Conservation (phyloP, 2,329 filamentous ascomycete genomes). For the Fusarium sp. region DNA sequence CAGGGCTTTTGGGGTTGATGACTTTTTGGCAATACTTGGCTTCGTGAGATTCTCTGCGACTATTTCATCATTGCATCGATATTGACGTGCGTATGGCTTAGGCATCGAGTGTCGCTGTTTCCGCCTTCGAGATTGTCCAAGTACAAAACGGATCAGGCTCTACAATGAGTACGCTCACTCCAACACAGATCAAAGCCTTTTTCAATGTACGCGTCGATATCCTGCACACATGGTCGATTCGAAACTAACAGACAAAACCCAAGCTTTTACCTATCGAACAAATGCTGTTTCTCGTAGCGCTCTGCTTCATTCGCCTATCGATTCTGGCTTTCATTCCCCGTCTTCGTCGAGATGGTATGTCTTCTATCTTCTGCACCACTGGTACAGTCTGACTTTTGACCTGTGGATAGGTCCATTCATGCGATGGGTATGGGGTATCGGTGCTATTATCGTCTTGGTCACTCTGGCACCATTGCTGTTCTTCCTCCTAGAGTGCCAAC, state of each 20-base stretch:
- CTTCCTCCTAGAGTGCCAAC: not conserved
- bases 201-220: not conserved
- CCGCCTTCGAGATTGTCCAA: not conserved
- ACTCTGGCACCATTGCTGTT: not conserved
- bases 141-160: not conserved
- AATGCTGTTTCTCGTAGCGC: not conserved
- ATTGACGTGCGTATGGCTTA: accelerated
- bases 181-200: not conserved
- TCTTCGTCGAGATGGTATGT: not conserved
- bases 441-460: not conserved
- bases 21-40: not conserved
- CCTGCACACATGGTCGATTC: accelerated
- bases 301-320: not conserved
- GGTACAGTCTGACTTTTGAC: accelerated
- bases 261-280: not conserved
- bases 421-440: not conserved
- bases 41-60: not conserved
- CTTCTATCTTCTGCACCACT: accelerated
- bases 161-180: not conserved
- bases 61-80: accelerated
- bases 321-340: not conserved
- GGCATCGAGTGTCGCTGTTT: not conserved
- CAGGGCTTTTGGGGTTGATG: not conserved
- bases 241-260: not conserved
- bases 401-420: not conserved